Evolutionary conservation across 1,284 basidiomycete genomes (phyloP).

Genomic region (Paramarasmius palmivorus): DNA sequence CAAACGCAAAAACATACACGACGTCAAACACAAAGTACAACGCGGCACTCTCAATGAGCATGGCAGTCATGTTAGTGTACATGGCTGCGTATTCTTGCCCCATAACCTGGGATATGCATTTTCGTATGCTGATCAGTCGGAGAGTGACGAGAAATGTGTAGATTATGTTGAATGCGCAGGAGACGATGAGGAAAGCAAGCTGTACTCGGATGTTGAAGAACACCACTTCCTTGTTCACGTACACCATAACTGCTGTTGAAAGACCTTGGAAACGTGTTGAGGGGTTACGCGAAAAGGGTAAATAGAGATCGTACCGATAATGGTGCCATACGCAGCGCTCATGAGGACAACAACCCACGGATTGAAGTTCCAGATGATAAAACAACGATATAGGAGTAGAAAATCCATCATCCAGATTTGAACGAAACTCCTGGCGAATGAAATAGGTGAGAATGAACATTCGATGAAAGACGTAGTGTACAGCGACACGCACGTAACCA

Average conservation of each 20-base stretch:
- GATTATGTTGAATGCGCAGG: conserved; percentile 27
- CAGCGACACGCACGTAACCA: conserved; percentile 19
- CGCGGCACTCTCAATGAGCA: conserved; percentile 20
- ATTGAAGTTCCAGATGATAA: conserved; percentile 24
- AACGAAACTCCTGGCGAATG: conserved; percentile 3
- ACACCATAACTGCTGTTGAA: conserved; percentile 25
- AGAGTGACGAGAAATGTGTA: conserved; percentile 29
- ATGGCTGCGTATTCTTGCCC: conserved; percentile 19
- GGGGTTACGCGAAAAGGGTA: too few species aligned
- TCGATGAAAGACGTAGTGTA: not conserved
- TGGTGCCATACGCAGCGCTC: conserved; percentile 20
- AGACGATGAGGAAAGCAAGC: conserved; percentile 28
- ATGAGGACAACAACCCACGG: conserved; percentile 21
- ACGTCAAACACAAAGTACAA: conserved; percentile 20
- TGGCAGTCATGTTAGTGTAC: conserved; percentile 22
- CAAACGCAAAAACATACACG: conserved; percentile 18
- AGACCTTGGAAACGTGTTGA: conserved; percentile 16
- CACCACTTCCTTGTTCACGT: conserved; percentile 15
- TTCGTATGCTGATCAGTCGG: conserved; percentile 22
- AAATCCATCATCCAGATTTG: conserved; percentile 8
- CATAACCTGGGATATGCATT: conserved; percentile 18
- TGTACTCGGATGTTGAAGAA: conserved; percentile 26
- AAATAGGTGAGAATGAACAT: not conserved
- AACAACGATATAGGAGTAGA: conserved; percentile 27
- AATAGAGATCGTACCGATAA: conserved; percentile 21